phyloP scores from a whole-genome alignment of 1,284 basidiomycete genomes.

The Athelia sp. region DNA sequence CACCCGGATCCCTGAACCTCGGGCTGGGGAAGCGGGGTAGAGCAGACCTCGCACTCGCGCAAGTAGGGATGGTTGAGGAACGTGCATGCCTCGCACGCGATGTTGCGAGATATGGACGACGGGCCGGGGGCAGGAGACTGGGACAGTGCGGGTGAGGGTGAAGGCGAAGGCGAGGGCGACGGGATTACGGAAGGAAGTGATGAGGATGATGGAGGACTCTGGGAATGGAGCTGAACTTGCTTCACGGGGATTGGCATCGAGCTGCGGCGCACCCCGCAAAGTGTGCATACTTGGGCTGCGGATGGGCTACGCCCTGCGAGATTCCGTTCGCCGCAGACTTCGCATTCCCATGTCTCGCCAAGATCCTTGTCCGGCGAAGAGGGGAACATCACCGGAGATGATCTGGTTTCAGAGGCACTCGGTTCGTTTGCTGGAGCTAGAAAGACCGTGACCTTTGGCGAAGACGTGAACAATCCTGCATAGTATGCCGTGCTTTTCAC shows the following conservation, averaged over 20 bases:
- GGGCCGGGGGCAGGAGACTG: no score
- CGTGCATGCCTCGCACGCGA: conserved; percentile 85
- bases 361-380: conserved; percentile 10
- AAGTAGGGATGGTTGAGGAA: conserved; percentile 86
- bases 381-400: conserved; percentile 3
- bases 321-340: conserved; percentile 82
- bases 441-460: conserved; percentile 83
- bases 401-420: conserved; percentile 16
- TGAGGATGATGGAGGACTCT: conserved; percentile 20
- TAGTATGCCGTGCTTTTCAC: conserved; percentile 87
- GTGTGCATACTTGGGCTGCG: conserved; percentile 59
- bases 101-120: conserved; percentile 12
- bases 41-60: conserved; percentile 84
- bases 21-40: conserved; percentile 48
- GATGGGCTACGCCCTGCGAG: conserved; percentile 61
- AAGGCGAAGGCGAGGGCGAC: conserved; percentile 22
- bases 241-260: conserved; percentile 27
- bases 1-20: conserved; percentile 14
- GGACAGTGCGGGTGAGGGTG: conserved; percentile 17
- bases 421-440: conserved; percentile 32
- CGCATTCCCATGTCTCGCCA: conserved; percentile 73
- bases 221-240: conserved; percentile 17
- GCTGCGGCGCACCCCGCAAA: conserved; percentile 70
- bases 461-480: conserved; percentile 87
- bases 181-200: conserved; percentile 30